Conservation (phyloP, 495 filamentous ascomycete species). For the Neurospora sp. region DNA sequence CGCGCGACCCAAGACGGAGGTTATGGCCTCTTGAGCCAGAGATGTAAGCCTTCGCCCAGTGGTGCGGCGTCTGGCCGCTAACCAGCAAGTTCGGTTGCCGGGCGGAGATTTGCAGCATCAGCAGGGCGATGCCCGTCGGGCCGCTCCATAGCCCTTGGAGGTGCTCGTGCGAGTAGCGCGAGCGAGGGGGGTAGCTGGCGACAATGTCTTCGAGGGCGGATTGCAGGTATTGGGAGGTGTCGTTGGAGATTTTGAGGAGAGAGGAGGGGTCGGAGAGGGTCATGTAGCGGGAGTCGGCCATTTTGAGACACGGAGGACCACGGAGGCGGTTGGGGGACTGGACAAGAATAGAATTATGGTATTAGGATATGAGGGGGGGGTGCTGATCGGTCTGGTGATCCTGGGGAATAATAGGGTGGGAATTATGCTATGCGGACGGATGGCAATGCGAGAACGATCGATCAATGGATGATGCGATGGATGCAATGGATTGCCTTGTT, state of each 20-base stretch:
- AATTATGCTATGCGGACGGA: neutral
- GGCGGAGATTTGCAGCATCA: constrained; percentile 44
- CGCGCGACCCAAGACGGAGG: constrained; percentile 15
- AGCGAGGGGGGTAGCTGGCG: constrained; percentile 19
- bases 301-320: neutral
- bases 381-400: neutral
- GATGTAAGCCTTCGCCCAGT: constrained; percentile 42
- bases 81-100: constrained; percentile 38
- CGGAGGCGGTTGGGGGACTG: neutral
- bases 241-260: constrained; percentile 1
- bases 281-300: constrained; percentile 8
- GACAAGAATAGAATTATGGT: neutral
- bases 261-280: neutral
- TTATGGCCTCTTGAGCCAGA: constrained; percentile 31
- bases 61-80: constrained; percentile 28
- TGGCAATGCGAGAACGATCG: neutral
- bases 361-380: neutral
- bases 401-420: neutral
- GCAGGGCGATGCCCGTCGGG: constrained; percentile 48
- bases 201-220: constrained; percentile 25
- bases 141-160: constrained; percentile 47
- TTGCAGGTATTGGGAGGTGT: constrained; percentile 11
- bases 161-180: constrained; percentile 14
- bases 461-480: neutral
- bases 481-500: neutral